Conservation (phyloP, 73 alveolate genomes). For the Effrenium voratum region DNA sequence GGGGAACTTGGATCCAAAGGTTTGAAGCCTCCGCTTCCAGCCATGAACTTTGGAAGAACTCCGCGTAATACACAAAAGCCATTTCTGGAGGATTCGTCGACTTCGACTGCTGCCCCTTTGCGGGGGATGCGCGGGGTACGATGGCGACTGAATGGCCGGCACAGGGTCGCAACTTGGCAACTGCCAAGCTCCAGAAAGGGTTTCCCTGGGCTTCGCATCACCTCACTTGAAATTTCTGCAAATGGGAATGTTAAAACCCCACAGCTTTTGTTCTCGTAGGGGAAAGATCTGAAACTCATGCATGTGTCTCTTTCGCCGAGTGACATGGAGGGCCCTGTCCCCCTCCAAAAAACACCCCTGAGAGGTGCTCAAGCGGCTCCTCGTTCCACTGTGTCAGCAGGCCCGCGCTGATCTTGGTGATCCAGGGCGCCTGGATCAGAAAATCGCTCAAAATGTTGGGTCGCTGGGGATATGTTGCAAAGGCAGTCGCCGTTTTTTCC, state of each 20-base stretch:
- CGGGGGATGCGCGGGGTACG: too few species aligned
- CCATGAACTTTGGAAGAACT: too few species aligned
- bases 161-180: too few species aligned
- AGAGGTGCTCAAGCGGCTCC: neutral
- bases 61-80: too few species aligned
- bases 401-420: slow-evolving; percentile 86
- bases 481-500: neutral
- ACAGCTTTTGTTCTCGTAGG: neutral
- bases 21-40: too few species aligned
- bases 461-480: too few species aligned
- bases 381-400: slow-evolving; percentile 34
- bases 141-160: too few species aligned
- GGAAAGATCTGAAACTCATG: neutral
- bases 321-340: neutral
- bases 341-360: neutral
- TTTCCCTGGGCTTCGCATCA: neutral
- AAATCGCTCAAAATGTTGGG: neutral
- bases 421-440: slow-evolving; percentile 54
- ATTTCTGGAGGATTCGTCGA: too few species aligned
- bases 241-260: neutral
- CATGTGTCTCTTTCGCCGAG: neutral
- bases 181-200: too few species aligned
- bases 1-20: too few species aligned
- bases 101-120: too few species aligned
- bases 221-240: neutral